phyloP scores from a whole-genome alignment of 805 yeast genomes.

The Nakazawaea molendinolei region DNA sequence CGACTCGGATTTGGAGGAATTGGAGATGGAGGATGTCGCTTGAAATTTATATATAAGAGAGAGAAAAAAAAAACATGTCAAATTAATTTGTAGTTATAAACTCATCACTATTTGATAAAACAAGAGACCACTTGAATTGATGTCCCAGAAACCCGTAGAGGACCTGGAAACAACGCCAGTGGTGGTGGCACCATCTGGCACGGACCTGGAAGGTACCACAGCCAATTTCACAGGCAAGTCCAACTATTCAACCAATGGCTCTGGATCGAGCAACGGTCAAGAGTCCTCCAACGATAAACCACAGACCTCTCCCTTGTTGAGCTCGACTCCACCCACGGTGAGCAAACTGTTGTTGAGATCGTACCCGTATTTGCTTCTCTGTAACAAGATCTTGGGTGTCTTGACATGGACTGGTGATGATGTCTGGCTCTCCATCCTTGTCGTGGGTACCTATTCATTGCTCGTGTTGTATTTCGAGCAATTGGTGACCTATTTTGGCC shows the following conservation, averaged over 20 bases:
- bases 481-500: conserved; percentile 79
- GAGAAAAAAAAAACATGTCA: neutral
- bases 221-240: conserved; percentile 35
- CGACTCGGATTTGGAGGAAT: conserved; percentile 61
- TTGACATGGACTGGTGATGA: conserved; percentile 91
- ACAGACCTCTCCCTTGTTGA: conserved; percentile 72
- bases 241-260: conserved; percentile 13
- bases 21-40: conserved; percentile 72
- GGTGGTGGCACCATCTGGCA: conserved; percentile 20
- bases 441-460: conserved; percentile 48
- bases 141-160: conserved; percentile 4
- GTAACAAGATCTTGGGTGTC: conserved; percentile 62
- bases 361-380: conserved; percentile 76
- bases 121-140: neutral
- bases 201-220: conserved; percentile 26
- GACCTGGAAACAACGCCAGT: conserved; percentile 15
- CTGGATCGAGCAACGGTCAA: conserved; percentile 1
- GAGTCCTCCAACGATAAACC: conserved; percentile 20
- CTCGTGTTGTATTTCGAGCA: conserved; percentile 71
- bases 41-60: conserved; percentile 14
- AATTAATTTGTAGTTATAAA: neutral
- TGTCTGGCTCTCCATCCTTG: conserved; percentile 63
- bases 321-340: conserved; percentile 87
- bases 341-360: conserved; percentile 76
- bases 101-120: neutral